Conservation (phyloP, 306 rosid genomes). For the Bauhinia variegata region DNA sequence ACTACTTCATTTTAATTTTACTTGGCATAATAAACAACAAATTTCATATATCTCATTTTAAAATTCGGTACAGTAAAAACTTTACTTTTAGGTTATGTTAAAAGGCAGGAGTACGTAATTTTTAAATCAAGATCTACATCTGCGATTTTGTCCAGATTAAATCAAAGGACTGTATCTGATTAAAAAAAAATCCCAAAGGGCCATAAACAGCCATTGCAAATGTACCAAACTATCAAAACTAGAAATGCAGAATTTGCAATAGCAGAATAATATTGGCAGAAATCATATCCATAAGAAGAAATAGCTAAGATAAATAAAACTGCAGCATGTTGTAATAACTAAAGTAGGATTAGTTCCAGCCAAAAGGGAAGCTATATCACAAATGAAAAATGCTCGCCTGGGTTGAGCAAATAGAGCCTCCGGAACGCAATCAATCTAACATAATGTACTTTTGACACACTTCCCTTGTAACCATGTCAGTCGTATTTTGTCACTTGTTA, state of each 20-base stretch:
- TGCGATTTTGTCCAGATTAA: too few relatives aligned
- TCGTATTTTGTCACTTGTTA: slow-evolving; percentile 57
- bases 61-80: too few relatives aligned
- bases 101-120: too few relatives aligned
- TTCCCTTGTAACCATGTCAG: slow-evolving; percentile 74
- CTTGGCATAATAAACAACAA: too few relatives aligned
- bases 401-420: too few relatives aligned
- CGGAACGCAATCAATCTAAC: slow-evolving; percentile 35
- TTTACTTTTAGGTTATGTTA: too few relatives aligned
- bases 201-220: not conserved
- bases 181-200: too few relatives aligned
- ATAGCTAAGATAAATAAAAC: not conserved
- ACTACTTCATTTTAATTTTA: too few relatives aligned
- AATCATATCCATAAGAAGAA: slow-evolving; percentile 14
- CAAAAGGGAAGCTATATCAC: slow-evolving; percentile 26
- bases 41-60: too few relatives aligned
- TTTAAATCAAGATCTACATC: too few relatives aligned
- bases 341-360: slow-evolving; percentile 27
- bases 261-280: not conserved
- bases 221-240: not conserved
- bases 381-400: not conserved
- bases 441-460: slow-evolving; percentile 42
- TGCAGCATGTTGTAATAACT: not conserved
- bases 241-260: too few relatives aligned
- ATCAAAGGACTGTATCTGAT: too few relatives aligned